phyloP scores from a whole-genome alignment of 495 filamentous ascomycete genomes.

The Hypoxylon intermedium region DNA sequence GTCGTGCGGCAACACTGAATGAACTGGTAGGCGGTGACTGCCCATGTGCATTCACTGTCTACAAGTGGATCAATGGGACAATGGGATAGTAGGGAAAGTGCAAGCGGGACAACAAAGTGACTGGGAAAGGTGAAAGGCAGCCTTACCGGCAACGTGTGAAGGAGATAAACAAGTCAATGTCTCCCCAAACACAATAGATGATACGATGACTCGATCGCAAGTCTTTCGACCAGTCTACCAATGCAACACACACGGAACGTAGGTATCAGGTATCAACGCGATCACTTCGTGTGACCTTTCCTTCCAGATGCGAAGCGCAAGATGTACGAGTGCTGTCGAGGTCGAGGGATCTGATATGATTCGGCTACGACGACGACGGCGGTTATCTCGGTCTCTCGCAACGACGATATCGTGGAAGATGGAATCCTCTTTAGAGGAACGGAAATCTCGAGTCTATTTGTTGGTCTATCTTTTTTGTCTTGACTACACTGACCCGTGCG shows the following conservation, averaged over 20 bases:
- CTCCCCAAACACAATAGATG: constrained; percentile 70
- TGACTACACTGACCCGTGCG: constrained; percentile 44
- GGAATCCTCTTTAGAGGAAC: constrained; percentile 21
- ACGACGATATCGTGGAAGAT: constrained; percentile 36
- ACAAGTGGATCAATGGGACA: no score
- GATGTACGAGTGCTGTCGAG: constrained; percentile 38
- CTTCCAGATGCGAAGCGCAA: constrained; percentile 39
- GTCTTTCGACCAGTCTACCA: constrained; percentile 47
- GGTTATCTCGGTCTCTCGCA: constrained; percentile 36
- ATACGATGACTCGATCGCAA: constrained; percentile 44
- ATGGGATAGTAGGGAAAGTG: no score
- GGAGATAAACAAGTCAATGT: constrained; percentile 99
- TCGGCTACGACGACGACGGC: constrained; percentile 37
- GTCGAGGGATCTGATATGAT: constrained; percentile 39
- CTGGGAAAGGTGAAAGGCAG: constrained; percentile 27
- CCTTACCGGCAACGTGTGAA: constrained; percentile 70
- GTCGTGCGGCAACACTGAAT: no score
- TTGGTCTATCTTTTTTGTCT: constrained; percentile 41
- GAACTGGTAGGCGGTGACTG: no score
- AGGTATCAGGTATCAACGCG: constrained; percentile 29
- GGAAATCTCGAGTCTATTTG: constrained; percentile 43
- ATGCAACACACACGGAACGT: constrained; percentile 35
- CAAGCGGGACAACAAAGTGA: neutral
- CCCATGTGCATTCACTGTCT: no score
- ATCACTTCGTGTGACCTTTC: constrained; percentile 23